Evolutionary conservation across 2,329 filamentous ascomycete species (phyloP).

Genomic region (Ascochyta viciae-villosae): DNA sequence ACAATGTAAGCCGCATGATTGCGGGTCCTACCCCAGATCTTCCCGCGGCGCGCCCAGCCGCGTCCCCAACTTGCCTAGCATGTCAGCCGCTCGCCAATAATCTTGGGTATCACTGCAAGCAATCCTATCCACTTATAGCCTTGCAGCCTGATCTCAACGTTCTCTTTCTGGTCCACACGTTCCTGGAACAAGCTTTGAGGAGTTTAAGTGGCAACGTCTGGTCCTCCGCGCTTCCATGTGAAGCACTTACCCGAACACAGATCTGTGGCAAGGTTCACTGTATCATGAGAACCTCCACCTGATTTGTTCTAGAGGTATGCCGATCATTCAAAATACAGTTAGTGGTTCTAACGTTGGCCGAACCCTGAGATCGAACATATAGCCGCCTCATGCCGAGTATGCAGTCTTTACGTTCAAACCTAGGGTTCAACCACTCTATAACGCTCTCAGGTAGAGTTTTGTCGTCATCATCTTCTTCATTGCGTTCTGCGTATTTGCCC

Average conservation of each 20-base stretch:
- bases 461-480: slow-evolving; percentile 26
- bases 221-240: slow-evolving; percentile 40
- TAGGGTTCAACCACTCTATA: slow-evolving; percentile 27
- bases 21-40: slow-evolving; percentile 19
- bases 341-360: slow-evolving; percentile 28
- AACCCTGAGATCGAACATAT: slow-evolving; percentile 40
- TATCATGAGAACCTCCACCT: slow-evolving; percentile 28
- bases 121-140: slow-evolving; percentile 27
- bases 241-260: slow-evolving; percentile 33
- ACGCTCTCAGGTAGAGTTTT: slow-evolving; percentile 47
- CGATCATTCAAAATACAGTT: slow-evolving; percentile 39
- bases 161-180: slow-evolving; percentile 26
- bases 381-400: slow-evolving; percentile 40
- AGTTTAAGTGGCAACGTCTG: slow-evolving; percentile 41
- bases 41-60: slow-evolving; percentile 17
- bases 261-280: slow-evolving; percentile 41
- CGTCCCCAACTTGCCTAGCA: slow-evolving; percentile 23
- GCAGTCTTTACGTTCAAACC: slow-evolving; percentile 27
- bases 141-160: slow-evolving; percentile 37
- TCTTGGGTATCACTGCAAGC: slow-evolving; percentile 26
- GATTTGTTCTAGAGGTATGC: slow-evolving; percentile 35
- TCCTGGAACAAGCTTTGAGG: slow-evolving; percentile 26
- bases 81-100: slow-evolving; percentile 31
- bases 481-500: slow-evolving; percentile 40
- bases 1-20: slow-evolving; percentile 24